These are phyloP conservation scores for Colletotrichum australisinense DNA, from an alignment of 2,329 filamentous ascomycete species.

Conservation along the genomic window DNA sequence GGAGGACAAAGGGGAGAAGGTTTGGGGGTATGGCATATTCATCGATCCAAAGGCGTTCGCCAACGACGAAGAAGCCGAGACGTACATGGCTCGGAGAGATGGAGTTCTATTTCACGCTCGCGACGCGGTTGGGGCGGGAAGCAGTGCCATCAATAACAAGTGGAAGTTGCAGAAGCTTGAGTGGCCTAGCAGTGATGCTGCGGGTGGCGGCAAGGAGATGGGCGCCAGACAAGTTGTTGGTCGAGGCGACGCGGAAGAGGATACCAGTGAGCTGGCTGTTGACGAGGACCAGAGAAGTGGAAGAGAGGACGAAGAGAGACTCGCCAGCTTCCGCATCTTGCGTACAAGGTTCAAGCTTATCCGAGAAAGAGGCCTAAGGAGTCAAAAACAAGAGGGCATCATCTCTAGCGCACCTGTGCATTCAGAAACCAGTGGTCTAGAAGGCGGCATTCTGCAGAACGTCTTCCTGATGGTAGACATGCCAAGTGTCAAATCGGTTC, in stretches of 20 bases:
- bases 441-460: neutral
- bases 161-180: neutral
- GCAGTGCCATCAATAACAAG: neutral
- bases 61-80: neutral
- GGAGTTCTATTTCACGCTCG: neutral
- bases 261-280: neutral
- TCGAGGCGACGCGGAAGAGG: neutral
- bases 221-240: neutral
- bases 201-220: neutral
- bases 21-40: conserved; percentile 6
- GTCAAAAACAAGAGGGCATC: neutral
- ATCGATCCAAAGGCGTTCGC: neutral
- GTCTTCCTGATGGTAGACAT: neutral
- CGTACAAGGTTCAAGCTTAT: neutral
- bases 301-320: neutral
- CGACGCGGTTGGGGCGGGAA: neutral
- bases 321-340: neutral
- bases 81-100: neutral
- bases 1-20: conserved; percentile 2
- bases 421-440: neutral
- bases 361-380: neutral
- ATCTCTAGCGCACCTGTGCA: neutral
- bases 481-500: neutral
- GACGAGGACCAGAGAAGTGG: neutral
- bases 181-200: neutral